Conservation (phyloP, 192 early-diverging fungal species). For the Coemansia sp. region DNA sequence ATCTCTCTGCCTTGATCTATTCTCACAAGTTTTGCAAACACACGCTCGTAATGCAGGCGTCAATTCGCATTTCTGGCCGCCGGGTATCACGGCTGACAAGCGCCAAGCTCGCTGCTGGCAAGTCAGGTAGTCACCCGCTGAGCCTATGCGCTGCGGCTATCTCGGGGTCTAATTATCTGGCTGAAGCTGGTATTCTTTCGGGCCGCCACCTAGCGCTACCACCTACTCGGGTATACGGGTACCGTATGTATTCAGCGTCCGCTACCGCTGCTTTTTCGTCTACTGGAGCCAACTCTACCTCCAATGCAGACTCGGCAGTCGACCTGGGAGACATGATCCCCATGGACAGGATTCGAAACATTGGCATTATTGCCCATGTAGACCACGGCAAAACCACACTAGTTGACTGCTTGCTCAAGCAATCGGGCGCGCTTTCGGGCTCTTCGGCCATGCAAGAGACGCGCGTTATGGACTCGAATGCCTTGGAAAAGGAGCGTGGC, state of each 20-base stretch:
- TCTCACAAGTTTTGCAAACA: background rate
- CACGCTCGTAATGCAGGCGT: conserved; percentile 11
- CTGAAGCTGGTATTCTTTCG: too few species aligned
- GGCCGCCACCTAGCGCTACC: background rate
- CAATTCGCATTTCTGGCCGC: conserved; percentile 26
- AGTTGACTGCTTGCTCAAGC: conserved; percentile 62
- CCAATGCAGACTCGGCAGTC: background rate
- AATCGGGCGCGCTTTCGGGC: conserved; percentile 55
- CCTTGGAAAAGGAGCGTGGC: conserved; percentile 80
- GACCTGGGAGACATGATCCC: conserved; percentile 51
- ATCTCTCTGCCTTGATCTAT: background rate
- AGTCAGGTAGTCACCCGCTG: background rate
- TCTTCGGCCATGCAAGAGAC: conserved; percentile 58
- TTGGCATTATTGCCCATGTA: conserved; percentile 74
- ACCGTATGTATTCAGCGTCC: background rate
- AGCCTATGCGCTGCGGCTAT: background rate
- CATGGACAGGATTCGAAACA: conserved; percentile 51
- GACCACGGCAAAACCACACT: conserved; percentile 84
- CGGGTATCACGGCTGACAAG: conserved; percentile 13
- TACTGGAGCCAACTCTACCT: background rate
- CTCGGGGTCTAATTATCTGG: background rate
- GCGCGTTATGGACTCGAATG: conserved; percentile 84
- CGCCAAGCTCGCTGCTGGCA: background rate
- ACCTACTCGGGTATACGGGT: background rate
- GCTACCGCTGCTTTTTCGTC: background rate